These are phyloP conservation scores for Jimgerdemannia flammicorona DNA, from an alignment of 192 early-diverging fungal species.

Conservation along the genomic window DNA sequence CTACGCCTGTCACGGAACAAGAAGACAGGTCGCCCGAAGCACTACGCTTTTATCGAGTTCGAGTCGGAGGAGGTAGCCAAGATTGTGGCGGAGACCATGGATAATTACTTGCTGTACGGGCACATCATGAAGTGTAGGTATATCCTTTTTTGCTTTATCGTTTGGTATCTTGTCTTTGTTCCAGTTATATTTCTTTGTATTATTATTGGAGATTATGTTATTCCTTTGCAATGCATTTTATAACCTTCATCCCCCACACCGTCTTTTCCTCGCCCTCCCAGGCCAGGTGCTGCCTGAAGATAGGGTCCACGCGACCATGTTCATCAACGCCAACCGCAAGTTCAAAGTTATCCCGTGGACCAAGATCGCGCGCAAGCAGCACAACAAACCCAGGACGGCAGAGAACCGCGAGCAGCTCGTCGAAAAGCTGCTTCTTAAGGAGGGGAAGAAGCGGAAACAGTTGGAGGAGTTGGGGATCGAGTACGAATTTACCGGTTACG, in stretches of 20 bases:
- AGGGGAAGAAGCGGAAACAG: conserved; percentile 57
- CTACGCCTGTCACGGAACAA: conserved; percentile 85
- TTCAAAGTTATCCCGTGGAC: conserved; percentile 60
- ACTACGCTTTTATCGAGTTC: conserved; percentile 96
- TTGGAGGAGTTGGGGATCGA: conserved; percentile 75
- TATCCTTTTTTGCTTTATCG: neutral
- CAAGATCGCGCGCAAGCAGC: conserved; percentile 53
- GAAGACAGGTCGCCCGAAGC: conserved; percentile 88
- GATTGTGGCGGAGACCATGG: conserved; percentile 95
- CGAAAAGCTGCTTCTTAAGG: conserved; percentile 47
- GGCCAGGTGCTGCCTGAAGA: conserved; percentile 61
- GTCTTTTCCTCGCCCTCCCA: neutral
- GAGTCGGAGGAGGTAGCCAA: conserved; percentile 70
- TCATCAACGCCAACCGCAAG: conserved; percentile 69
- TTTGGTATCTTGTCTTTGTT: neutral
- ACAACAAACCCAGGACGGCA: conserved; percentile 60
- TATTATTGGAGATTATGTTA: conserved; percentile 20
- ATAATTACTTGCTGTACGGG: conserved; percentile 88
- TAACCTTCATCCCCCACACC: too few species aligned
- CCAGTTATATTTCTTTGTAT: conserved; percentile 9
- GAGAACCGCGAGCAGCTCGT: conserved; percentile 41
- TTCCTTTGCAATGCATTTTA: too few species aligned
- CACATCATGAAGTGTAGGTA: conserved; percentile 72
- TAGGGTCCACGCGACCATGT: conserved; percentile 72
- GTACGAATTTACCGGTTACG: conserved; percentile 86